Base-by-base conservation (phyloP, 306 rosid genomes). In the Medicago ruthenica region DNA sequence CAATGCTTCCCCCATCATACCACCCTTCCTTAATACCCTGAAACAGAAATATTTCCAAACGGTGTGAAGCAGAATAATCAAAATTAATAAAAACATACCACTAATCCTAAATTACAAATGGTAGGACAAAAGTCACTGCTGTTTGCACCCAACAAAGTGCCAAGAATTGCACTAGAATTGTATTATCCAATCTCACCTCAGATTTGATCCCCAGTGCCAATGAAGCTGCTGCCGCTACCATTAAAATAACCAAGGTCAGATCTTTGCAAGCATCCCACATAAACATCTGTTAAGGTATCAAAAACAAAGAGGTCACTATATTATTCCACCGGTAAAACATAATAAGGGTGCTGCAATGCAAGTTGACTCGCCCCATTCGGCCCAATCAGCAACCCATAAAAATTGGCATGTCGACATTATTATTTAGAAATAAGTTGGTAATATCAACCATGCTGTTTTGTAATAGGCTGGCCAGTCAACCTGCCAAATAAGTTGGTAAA, bases 191-290 rank as follows among this genome's bases (percentile, higher is more conserved):
- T 27, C 94, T 78, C 85, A 96, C 99, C 97, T 92, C 98, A 59
- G 96, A 84, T 84, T 96, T 96, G 79, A 96, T 96, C 78, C 99
- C 99, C 74, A 96, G 70, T 21, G 88, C 99, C 87, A 96, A 82
- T 24, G 99, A 96, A 75, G 97, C 97, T 17, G 83, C 97, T 1
- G 98, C 99, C 79, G 99, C 98, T 80, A 92, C 76, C 93, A 96
- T 90, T 84, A 96, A 85, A 87, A 96, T 96, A 76, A 96, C 76
- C 83, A 96, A 82, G 67, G 99, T 96, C 84, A 92, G 93, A 83
- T 96, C 99, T 90, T 96, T 96, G 92, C 99, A 96, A 71, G 99
- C 97, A 85, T 96, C 99, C 99, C 98, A 96, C 60, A 96, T 48
- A 83, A 92, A 96, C 91, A 88, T 87, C 99, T 96, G 87, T 39